A percentile compares a stretch with the other conserved stretches of the same genome.
Evolutionary conservation across 345 rosid genomes (phyloP).

Genomic region (Rhizophora mangle): DNA sequence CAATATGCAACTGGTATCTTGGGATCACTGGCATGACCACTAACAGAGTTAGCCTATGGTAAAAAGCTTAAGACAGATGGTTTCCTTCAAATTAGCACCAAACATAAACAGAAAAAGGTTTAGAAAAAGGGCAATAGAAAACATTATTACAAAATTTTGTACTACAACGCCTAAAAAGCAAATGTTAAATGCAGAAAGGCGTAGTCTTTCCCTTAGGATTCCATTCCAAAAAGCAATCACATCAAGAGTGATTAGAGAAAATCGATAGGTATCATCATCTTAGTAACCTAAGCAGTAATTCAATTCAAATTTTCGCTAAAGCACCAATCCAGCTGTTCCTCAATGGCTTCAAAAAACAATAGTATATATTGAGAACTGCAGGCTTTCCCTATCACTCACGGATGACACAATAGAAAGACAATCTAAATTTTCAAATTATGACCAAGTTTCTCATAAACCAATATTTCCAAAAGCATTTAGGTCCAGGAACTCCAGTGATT

Average conservation of each 20-base stretch:
- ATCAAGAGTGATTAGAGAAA: neutral
- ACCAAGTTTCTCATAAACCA: no score
- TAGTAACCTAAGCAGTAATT: neutral
- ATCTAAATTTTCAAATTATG: no score
- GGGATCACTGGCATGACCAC: constrained; percentile 35
- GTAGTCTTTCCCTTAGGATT: no score
- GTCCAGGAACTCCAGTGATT: no score
- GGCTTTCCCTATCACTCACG: no score
- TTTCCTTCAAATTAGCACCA: neutral
- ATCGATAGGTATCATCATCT: neutral
- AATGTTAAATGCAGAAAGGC: no score
- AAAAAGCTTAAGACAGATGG: neutral
- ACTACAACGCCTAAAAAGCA: no score
- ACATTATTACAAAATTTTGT: neutral
- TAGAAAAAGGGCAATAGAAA: neutral
- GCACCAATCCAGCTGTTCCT: neutral
- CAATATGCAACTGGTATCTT: constrained; percentile 71
- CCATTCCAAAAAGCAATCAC: no score
- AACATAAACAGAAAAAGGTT: neutral
- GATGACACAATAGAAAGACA: no score
- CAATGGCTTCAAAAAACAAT: neutral
- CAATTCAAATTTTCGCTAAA: neutral
- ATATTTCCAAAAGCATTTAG: no score
- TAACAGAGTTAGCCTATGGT: neutral
- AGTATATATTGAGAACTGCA: neutral